Base-by-base conservation (phyloP, 805 yeast species). In the Yarrowia sp. region DNA sequence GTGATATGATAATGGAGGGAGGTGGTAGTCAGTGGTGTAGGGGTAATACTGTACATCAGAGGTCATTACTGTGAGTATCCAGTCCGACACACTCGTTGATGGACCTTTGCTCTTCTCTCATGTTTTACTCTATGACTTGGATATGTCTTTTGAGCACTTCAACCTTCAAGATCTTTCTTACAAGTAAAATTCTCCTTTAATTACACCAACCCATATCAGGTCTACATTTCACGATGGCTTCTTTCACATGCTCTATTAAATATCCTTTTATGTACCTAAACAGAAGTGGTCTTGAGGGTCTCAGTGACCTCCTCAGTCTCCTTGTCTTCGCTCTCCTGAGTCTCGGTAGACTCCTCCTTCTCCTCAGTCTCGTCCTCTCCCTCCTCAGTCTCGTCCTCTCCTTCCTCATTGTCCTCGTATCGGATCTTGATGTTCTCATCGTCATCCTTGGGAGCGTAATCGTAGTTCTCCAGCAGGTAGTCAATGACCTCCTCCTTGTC, bases 401-500 rank as follows among this genome's bases (percentile, higher is more conserved):
- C 49, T 36, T 42, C 67, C 55, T 58, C 67, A 22, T 50, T 67
- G 53, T 67, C 72, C n/a, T 56, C 71, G 36, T 66, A 32, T 36
- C 83, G 19, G 83, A 83, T 43, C 52, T 59, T 59, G 43, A 59
- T 59, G 65, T 59, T 59, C 42, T 82, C 87, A n/a, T 78, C 82
- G 8, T 76, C 79, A 4, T 85, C 86, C 70, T 85, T 89, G 15
- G 86, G 88, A 68, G 86, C 89, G 55, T 90, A 86, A 55, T 91
- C 89, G 73, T 83, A 94, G 73, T 87, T 87, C 76, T 86, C 84
- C 75, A 93, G 81, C 75, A 91, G 85, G 80, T 87, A 93, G 49
- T 86, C 88, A 72, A 91, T 97, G 16, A 92, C 89, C 38, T 88
- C 92, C 70, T 86, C 89, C 74, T 89, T 85, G 61, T 86, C 87